These are phyloP conservation scores for Lasiodiplodia sp. DNA, from an alignment of 2,329 filamentous ascomycete species.

Conservation along the genomic window DNA sequence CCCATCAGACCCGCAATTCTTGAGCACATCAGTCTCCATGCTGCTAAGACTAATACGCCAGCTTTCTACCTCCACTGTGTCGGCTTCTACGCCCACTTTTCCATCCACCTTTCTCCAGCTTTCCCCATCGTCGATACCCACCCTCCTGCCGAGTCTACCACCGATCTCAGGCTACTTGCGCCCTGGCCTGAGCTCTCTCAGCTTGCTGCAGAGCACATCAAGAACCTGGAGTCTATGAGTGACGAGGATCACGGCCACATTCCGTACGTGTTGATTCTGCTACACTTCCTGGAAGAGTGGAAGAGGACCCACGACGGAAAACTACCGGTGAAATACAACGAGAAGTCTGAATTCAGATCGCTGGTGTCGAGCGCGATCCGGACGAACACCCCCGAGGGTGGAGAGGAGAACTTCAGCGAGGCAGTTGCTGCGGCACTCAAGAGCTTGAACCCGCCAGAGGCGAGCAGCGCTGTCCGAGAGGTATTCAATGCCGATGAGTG, in stretches of 20 bases:
- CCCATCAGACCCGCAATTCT: constrained; percentile 64
- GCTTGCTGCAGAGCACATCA: constrained; percentile 72
- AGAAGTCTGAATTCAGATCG: constrained; percentile 84
- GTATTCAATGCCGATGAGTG: constrained; percentile 77
- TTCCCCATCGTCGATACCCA: constrained; percentile 97
- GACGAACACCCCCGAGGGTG: constrained; percentile 78
- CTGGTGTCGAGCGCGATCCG: constrained; percentile 72
- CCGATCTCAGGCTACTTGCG: constrained; percentile 81
- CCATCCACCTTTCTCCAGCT: constrained; percentile 75
- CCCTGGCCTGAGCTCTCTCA: constrained; percentile 84
- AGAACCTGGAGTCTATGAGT: constrained; percentile 72
- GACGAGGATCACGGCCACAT: constrained; percentile 90
- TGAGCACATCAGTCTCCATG: constrained; percentile 57
- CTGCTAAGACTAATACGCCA: constrained; percentile 69
- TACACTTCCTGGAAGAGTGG: constrained; percentile 86
- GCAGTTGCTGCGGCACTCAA: constrained; percentile 87
- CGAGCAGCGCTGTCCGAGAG: constrained; percentile 74
- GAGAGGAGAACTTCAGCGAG: constrained; percentile 97
- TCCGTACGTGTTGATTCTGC: constrained; percentile 82
- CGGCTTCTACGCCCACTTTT: constrained; percentile 91
- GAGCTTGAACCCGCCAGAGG: constrained; percentile 72
- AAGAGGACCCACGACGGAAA: constrained; percentile 72
- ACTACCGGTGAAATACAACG: constrained; percentile 76
- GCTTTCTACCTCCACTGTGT: constrained; percentile 85
- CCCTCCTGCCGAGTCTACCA: constrained; percentile 82